Percentiles rank a stretch among this genome's conserved stretches.
Evolutionary conservation across 2,329 filamentous ascomycete genomes (phyloP).

Genomic region (Byssothecium circinans): DNA sequence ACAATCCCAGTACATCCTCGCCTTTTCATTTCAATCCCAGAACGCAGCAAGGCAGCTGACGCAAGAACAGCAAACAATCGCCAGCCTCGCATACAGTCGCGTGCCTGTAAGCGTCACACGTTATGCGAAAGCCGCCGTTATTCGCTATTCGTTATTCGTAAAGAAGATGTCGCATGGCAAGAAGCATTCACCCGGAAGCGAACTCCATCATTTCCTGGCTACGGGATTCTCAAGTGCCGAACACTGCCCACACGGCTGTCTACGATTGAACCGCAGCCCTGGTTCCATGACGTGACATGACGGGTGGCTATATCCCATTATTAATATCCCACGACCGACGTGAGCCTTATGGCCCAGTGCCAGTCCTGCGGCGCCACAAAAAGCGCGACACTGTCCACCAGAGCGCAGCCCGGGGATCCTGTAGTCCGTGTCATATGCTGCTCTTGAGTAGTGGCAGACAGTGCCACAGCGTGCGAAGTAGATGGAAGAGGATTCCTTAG

Average conservation of each 20-base stretch:
- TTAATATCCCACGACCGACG: too few species aligned
- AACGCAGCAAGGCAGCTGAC: not conserved
- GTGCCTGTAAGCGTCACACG: not conserved
- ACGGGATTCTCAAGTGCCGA: not conserved
- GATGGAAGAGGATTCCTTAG: not conserved
- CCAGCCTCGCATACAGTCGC: too few species aligned
- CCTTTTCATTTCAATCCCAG: not conserved
- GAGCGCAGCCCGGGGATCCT: too few species aligned
- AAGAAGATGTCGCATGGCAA: too few species aligned
- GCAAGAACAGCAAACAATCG: not conserved
- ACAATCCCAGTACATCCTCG: not conserved
- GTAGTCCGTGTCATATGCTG: not conserved
- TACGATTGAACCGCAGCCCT: not conserved
- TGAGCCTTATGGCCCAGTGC: too few species aligned
- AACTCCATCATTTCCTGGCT: constrained; percentile 5
- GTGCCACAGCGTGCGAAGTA: not conserved
- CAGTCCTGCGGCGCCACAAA: too few species aligned
- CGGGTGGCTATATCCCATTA: not conserved
- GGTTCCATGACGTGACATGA: not conserved
- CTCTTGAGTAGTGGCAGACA: not conserved
- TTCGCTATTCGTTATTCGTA: too few species aligned
- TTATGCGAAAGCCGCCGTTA: not conserved
- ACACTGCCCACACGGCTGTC: not conserved
- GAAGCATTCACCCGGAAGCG: constrained; percentile 8
- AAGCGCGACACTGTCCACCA: too few species aligned